Evolutionary conservation across 768 basidiomycete species (phyloP), one percentile per base, ranked within the genome.

Genomic region (Cystobasidiopsis lactophilus): DNA sequence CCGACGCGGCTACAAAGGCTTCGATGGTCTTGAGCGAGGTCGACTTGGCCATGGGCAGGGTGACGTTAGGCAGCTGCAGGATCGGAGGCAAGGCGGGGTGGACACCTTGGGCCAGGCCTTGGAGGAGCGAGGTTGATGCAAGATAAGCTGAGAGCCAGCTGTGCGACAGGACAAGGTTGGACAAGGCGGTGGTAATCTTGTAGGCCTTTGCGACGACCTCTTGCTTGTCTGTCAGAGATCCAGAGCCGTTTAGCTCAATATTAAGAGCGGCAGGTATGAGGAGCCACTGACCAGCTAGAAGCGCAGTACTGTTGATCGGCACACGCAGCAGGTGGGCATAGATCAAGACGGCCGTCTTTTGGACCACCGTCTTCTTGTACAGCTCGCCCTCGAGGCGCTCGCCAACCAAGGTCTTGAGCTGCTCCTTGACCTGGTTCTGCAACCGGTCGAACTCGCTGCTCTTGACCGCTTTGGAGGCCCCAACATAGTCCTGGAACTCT

Each of bases 81-180:
- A 85, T 74, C 19, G 64, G 63, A 26, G 67, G 56, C n/a, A 51
- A 33, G 26, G 51, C 50, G 16, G 54, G 59, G 62, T 39, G 74
- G 19, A 88, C 69, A 0, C 85, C 93, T 68, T 98, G 93, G 0
- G 77, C 73, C 31, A 98, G 71, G 65, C 78, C 77, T 3, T 82
- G 76, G 58, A 89, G 80, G 26, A 98, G 68, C 37, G 79, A 79
- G 76, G 93, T 82, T 60, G 79, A 71, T 29, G 75, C 70, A 35
- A 89, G 69, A 0, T 84, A 78, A 1, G 85, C 80, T 3, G 74
- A 62, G 9, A 96, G 76, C 89, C 89, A 98, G 62, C 78, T 85
- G 58, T 86, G 84, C 0, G 88, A 74, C 19, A 82, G 73, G 0
- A 81, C 73, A 57, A 93, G 82, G 59, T 76, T 80, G 50, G 89